Conservation (phyloP, 305 asterid genomes). For the Fraxinus angustifolia region DNA sequence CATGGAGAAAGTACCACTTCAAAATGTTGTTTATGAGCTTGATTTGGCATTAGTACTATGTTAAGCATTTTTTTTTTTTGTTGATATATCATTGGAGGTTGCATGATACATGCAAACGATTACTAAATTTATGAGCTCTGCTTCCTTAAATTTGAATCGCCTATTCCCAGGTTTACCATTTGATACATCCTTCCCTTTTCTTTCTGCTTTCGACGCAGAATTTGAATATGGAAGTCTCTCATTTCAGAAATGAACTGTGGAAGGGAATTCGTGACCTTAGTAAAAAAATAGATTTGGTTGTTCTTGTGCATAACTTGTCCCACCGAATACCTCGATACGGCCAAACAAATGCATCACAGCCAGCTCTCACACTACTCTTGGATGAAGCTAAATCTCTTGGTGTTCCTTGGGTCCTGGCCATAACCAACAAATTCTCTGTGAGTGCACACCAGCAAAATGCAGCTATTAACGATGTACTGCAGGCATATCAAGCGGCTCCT, state of each 20-base stretch:
- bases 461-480: slow-evolving; percentile 64
- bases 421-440: slow-evolving; percentile 92
- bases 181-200: background rate
- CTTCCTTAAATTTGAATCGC: background rate
- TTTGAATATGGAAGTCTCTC: slow-evolving; percentile 71
- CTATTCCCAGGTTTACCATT: background rate
- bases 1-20: slow-evolving; percentile 1
- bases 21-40: background rate
- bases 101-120: background rate
- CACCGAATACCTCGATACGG: slow-evolving; percentile 79
- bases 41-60: background rate
- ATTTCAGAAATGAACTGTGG: slow-evolving; percentile 93
- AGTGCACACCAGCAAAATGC: slow-evolving; percentile 93
- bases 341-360: slow-evolving; percentile 48
- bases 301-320: slow-evolving; percentile 93
- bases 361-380: slow-evolving; percentile 73
- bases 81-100: background rate
- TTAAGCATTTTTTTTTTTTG: background rate
- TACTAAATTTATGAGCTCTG: background rate
- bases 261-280: slow-evolving; percentile 89
- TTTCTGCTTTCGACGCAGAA: slow-evolving; percentile 50
- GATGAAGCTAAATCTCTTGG: slow-evolving; percentile 94
- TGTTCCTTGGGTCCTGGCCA: slow-evolving; percentile 90
- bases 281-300: slow-evolving; percentile 80
- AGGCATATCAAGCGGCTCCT: slow-evolving; percentile 83